A percentile compares a stretch with the other conserved stretches of the same genome.
These are phyloP conservation scores for Lithohypha guttulata DNA, from an alignment of 2,329 filamentous ascomycete species.

Conservation along the genomic window DNA sequence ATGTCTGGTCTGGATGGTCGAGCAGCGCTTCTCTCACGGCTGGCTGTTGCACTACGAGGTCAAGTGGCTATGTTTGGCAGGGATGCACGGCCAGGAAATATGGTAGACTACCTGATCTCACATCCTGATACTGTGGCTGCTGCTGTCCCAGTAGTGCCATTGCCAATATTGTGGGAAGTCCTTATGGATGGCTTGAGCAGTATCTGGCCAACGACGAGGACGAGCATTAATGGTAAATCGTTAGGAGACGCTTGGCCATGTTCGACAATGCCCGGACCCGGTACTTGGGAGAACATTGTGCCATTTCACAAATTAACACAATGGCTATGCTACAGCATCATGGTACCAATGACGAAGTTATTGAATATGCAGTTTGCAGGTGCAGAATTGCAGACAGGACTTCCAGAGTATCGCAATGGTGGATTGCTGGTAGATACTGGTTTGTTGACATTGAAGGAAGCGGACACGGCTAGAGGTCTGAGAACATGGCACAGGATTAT, in stretches of 20 bases:
- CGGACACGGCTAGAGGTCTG: conserved; percentile 60
- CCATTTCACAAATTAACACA: conserved; percentile 92
- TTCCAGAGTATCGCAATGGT: conserved; percentile 88
- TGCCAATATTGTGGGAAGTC: conserved; percentile 82
- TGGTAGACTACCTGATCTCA: conserved; percentile 89
- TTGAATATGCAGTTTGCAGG: conserved; percentile 73
- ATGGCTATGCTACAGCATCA: conserved; percentile 88
- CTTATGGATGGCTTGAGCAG: conserved; percentile 76
- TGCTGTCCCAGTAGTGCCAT: conserved; percentile 72
- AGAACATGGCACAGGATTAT: conserved; percentile 59
- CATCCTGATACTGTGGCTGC: conserved; percentile 83
- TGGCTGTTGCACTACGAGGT: conserved; percentile 62
- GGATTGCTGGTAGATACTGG: conserved; percentile 79
- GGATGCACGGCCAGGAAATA: conserved; percentile 78
- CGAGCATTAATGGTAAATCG: conserved; percentile 72
- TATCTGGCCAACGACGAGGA: conserved; percentile 83
- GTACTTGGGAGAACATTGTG: conserved; percentile 69
- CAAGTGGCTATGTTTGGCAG: conserved; percentile 76
- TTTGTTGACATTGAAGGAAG: conserved; percentile 62
- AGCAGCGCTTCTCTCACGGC: conserved; percentile 62
- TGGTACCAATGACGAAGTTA: conserved; percentile 77
- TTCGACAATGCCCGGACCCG: conserved; percentile 61
- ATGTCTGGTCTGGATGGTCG: conserved; percentile 79
- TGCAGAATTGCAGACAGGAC: conserved; percentile 68
- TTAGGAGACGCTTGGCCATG: conserved; percentile 95